Evolutionary conservation across 768 basidiomycete species (phyloP).

Genomic region (Termitomyces sp.): DNA sequence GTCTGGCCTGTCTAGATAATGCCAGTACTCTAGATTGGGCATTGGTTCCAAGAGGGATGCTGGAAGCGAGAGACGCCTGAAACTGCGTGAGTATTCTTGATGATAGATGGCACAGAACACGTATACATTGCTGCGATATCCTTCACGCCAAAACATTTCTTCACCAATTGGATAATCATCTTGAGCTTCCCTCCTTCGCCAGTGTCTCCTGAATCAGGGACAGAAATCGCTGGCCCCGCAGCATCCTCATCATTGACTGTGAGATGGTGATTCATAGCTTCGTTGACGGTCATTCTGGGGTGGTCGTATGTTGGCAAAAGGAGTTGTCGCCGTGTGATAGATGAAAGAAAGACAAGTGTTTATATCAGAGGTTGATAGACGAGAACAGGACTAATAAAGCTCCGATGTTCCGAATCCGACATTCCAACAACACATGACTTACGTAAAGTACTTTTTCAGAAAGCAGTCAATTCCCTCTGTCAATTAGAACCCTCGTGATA

Average conservation of each 20-base stretch:
- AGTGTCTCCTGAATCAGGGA: slow-evolving; percentile 62
- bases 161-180: slow-evolving; percentile 89
- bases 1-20: slow-evolving; percentile 88
- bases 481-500: background rate
- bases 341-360: slow-evolving; percentile 5
- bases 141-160: slow-evolving; percentile 89
- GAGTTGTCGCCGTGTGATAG: background rate
- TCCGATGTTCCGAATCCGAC: slow-evolving; percentile 6
- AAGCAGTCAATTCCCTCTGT: background rate
- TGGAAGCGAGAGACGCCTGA: slow-evolving; percentile 86
- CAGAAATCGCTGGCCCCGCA: slow-evolving; percentile 52
- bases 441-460: background rate
- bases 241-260: slow-evolving; percentile 40
- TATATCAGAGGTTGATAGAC: slow-evolving; percentile 6
- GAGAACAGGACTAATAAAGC: slow-evolving; percentile 2
- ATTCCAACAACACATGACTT: background rate
- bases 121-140: slow-evolving; percentile 87
- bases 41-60: slow-evolving; percentile 91
- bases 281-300: slow-evolving; percentile 10
- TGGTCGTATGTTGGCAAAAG: background rate
- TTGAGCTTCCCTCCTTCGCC: slow-evolving; percentile 91
- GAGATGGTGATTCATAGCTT: slow-evolving; percentile 1
- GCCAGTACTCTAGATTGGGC: slow-evolving; percentile 96
- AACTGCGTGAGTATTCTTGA: background rate
- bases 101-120: slow-evolving; percentile 21